A percentile compares a stretch with the other conserved stretches of the same genome.
These are phyloP conservation scores for Gracilariopsis chorda DNA, from an alignment of 23 red algal species.

Conservation along the genomic window DNA sequence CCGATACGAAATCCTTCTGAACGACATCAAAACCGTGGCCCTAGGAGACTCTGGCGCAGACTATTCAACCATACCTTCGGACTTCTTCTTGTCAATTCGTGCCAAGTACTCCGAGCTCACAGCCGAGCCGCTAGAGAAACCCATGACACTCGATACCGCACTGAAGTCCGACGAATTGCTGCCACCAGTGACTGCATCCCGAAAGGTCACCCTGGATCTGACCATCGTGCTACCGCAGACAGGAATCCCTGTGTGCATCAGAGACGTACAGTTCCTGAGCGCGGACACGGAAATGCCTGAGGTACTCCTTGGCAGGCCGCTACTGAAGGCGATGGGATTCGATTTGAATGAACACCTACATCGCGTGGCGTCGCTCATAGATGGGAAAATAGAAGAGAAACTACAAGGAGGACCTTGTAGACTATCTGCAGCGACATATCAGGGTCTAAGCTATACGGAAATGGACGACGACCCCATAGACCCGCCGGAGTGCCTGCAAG, in stretches of 20 bases:
- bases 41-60: neutral
- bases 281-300: neutral
- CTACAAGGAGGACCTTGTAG: neutral
- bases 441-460: neutral
- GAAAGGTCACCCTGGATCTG: neutral
- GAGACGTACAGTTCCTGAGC: neutral
- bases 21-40: neutral
- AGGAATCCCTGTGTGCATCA: neutral
- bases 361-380: neutral
- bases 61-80: neutral
- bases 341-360: conserved; percentile 10
- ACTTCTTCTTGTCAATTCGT: neutral
- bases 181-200: neutral
- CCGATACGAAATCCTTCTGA: neutral
- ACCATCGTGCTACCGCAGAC: neutral
- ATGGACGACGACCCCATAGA: neutral
- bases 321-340: conserved; percentile 13
- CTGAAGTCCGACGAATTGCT: neutral
- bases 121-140: neutral
- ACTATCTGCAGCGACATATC: neutral
- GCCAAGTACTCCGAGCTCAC: neutral
- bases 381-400: neutral
- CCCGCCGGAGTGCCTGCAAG: neutral
- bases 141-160: neutral
- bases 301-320: neutral